Base-by-base conservation (phyloP, 345 rosid genomes). In the Rubroshorea leprosula region DNA sequence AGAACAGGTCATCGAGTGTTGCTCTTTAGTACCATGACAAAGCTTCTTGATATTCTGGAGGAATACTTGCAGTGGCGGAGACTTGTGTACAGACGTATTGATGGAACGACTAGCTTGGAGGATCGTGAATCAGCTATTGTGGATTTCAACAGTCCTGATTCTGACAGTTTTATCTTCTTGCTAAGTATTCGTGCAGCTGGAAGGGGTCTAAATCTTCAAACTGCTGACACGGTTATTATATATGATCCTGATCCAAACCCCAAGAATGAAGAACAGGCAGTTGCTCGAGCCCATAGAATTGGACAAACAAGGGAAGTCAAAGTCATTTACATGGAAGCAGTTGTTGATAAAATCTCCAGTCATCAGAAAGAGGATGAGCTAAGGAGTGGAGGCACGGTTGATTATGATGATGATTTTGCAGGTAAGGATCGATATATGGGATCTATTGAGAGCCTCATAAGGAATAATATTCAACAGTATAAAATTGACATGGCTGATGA, bases 401-500 rank as follows among this genome's bases (percentile, higher is more conserved):
- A 94, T 78, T 67, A 76, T 58, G 99, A 94, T 74, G 95, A 94
- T 77, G 99, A 94, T 71, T 78, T 94, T 71, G 99, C 95, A 16
- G 99, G 99, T 24, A 87, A 90, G 74, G 99, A 94, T 76, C 83
- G 97, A 29, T 94, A 90, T 69, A 83, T 94, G 71, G 99, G 95
- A 61, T 94, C 99, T 60, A 87, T 94, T 57, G 99, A 94, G 85
- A 76, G 99, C 76, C 97, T 94, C 57, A 94, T 94, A 64, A 90
- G 99, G 77, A 94, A 90, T 57, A 94, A 94, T 64, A 94, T 94
- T 76, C 99, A 94, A 51, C 99, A 94, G 75, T 94, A 94, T 69
- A 94, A 94, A 80, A 94, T 94, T 71, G 99, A 94, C 75, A 94
- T 94, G 99, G 99, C 99, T 68, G 99, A 94, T 77, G 99, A 94